Conservation (phyloP, 2,329 filamentous ascomycete species). For the Beauveria sp. region DNA sequence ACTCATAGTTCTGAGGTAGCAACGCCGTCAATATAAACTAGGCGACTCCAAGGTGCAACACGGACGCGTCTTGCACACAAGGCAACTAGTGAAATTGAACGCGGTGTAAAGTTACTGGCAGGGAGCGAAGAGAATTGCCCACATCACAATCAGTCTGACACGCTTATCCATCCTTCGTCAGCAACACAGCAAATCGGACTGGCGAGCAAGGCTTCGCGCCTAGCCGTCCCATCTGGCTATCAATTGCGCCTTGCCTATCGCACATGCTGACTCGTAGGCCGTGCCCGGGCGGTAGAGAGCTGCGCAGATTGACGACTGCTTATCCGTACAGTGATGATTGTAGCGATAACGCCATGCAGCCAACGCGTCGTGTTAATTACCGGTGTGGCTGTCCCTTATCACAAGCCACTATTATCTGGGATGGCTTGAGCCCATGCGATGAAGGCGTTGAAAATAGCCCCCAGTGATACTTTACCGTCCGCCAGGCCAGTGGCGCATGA, state of each 20-base stretch:
- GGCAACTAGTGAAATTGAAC: no score
- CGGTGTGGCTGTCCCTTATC: slow-evolving; percentile 2
- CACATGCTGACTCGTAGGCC: neutral
- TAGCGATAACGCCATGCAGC: neutral
- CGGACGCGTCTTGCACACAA: no score
- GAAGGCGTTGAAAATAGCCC: neutral
- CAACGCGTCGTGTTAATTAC: neutral
- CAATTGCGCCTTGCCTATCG: neutral
- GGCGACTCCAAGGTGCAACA: no score
- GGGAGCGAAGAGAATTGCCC: no score
- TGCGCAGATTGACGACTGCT: neutral
- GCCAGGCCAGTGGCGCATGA: neutral
- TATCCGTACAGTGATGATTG: neutral
- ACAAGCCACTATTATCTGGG: neutral
- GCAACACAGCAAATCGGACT: neutral
- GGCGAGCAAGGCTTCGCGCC: neutral
- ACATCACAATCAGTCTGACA: no score
- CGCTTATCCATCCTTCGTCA: no score
- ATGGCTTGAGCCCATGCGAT: neutral
- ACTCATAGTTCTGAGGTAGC: no score
- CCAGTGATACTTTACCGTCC: neutral
- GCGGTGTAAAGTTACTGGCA: no score
- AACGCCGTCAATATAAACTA: no score
- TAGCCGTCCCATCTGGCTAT: no score
- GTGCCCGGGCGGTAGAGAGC: neutral